phyloP scores from a whole-genome alignment of 306 rosid genomes.

The Lotus japonicus region DNA sequence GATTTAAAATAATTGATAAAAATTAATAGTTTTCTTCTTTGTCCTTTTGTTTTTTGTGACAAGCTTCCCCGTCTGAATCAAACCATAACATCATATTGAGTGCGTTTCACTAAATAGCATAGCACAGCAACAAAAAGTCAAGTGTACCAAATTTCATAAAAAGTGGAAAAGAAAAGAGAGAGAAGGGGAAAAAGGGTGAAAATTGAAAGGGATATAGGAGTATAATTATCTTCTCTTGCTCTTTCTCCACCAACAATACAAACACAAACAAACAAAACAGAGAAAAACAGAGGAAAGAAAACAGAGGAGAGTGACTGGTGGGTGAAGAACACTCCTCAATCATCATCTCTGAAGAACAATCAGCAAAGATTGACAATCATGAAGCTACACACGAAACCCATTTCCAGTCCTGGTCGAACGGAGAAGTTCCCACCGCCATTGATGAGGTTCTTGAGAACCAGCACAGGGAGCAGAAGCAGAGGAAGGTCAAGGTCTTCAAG shows the following conservation, averaged over 20 bases:
- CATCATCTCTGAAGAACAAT: neutral
- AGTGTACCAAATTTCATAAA: conserved; percentile 10
- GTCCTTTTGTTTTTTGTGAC: neutral
- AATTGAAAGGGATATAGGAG: neutral
- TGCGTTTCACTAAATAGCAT: conserved; percentile 22
- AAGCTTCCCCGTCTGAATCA: neutral
- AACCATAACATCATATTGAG: neutral
- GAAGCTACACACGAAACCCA: conserved; percentile 59
- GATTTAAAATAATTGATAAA: too few species aligned
- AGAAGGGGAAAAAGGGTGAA: too few species aligned
- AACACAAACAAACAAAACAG: neutral
- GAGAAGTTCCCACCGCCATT: conserved; percentile 92
- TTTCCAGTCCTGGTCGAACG: conserved; percentile 73
- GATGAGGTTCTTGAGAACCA: conserved; percentile 75
- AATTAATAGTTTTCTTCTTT: too few species aligned
- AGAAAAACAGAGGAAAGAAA: neutral
- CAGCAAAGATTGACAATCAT: conserved; percentile 15
- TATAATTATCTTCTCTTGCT: conserved; percentile 1
- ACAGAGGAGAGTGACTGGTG: neutral
- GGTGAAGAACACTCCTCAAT: neutral
- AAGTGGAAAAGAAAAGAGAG: neutral
- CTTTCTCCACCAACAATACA: conserved; percentile 13
- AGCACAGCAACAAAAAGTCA: conserved; percentile 14
- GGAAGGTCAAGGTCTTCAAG: conserved; percentile 45
- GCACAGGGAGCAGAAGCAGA: conserved; percentile 66